phyloP scores from a whole-genome alignment of 1,139 yeast species.

The Scheffersomyces titani region DNA sequence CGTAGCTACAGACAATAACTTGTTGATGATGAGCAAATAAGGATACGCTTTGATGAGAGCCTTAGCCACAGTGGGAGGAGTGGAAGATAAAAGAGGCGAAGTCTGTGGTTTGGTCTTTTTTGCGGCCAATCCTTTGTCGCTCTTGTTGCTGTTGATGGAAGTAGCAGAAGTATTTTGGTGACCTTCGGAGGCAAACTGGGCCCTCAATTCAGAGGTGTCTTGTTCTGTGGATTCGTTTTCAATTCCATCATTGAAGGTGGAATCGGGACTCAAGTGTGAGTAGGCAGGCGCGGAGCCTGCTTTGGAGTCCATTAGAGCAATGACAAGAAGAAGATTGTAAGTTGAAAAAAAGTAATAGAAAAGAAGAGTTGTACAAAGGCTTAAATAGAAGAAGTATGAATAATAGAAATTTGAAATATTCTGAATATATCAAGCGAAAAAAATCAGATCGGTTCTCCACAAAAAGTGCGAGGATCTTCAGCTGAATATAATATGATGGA shows the following conservation, averaged over 20 bases:
- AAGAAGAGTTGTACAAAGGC: background rate
- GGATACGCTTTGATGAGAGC: constrained; percentile 84
- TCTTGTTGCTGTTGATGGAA: background rate
- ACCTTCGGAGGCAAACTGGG: constrained; percentile 10
- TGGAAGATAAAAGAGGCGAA: constrained; percentile 71
- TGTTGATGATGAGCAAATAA: constrained; percentile 70
- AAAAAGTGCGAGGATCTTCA: background rate
- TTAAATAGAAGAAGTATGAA: background rate
- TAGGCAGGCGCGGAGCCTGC: background rate
- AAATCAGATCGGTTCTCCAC: background rate
- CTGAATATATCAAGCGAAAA: background rate
- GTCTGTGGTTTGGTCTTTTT: constrained; percentile 39
- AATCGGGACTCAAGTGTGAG: background rate
- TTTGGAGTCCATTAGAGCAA: background rate
- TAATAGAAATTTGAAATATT: background rate
- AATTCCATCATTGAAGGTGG: background rate
- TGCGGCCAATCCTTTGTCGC: background rate
- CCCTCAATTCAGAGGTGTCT: constrained; percentile 11
- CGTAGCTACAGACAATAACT: constrained; percentile 68
- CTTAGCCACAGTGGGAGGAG: constrained; percentile 90
- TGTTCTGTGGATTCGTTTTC: constrained; percentile 8
- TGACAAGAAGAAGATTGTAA: background rate
- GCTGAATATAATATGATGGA: background rate
- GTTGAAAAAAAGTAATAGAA: background rate
- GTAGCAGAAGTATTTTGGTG: background rate